Conservation (phyloP, 179 eudicot genomes). For the Sideroxylon spinosum region DNA sequence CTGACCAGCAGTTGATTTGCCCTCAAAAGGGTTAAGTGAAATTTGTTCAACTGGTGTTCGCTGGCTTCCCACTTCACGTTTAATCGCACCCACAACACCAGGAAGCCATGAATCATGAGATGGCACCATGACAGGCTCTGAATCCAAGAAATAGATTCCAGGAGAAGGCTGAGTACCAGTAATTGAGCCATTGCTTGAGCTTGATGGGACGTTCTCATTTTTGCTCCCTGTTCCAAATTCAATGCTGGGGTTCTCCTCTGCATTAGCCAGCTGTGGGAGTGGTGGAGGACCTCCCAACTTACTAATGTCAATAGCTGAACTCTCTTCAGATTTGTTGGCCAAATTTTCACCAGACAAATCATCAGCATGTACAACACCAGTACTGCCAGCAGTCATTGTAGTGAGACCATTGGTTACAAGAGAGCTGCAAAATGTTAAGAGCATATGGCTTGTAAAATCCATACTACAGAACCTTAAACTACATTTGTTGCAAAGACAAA, state of each 20-base stretch:
- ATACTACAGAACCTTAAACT: neutral
- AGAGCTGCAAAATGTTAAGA: slow-evolving; percentile 41
- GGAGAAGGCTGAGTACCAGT: slow-evolving; percentile 21
- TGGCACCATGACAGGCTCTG: slow-evolving; percentile 43
- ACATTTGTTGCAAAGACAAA: neutral
- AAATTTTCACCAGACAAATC: slow-evolving; percentile 28
- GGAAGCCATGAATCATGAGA: slow-evolving; percentile 25
- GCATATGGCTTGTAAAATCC: neutral
- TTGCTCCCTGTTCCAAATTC: slow-evolving; percentile 21
- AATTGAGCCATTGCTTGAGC: slow-evolving; percentile 22
- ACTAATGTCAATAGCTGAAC: slow-evolving; percentile 8
- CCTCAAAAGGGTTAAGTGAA: slow-evolving; percentile 28
- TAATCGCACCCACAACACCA: slow-evolving; percentile 45
- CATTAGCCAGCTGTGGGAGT: slow-evolving; percentile 20
- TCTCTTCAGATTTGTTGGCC: slow-evolving; percentile 24
- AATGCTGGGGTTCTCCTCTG: slow-evolving; percentile 26
- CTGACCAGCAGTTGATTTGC: slow-evolving; percentile 39
- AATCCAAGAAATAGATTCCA: slow-evolving; percentile 31
- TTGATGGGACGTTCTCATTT: slow-evolving; percentile 10
- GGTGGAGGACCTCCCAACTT: slow-evolving; percentile 15
- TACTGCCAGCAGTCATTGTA: slow-evolving; percentile 36
- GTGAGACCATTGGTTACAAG: slow-evolving; percentile 42
- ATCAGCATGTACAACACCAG: slow-evolving; percentile 22
- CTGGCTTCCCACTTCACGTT: slow-evolving; percentile 37
- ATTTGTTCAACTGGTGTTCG: slow-evolving; percentile 24